Base-by-base conservation (phyloP, 2,329 filamentous ascomycete species). In the Byssochlamys sp. region DNA sequence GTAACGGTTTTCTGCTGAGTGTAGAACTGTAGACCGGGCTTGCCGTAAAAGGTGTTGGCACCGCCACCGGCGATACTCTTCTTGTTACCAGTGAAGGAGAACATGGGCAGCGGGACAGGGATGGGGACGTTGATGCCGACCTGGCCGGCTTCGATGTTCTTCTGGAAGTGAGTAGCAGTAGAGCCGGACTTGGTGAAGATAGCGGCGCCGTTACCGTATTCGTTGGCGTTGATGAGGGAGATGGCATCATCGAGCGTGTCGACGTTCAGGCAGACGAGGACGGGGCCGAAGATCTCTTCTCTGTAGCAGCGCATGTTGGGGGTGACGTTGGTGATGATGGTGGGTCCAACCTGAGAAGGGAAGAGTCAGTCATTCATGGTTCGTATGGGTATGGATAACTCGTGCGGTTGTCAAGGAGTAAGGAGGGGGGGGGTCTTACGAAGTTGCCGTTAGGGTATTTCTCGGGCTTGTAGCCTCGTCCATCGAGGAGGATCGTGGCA, bases 1-100 rank as follows among this genome's bases (percentile, higher is more conserved):
- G 94, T 99, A 53, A 99, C 94, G 2, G 94, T 99, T 88, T 99
- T 97, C 70, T 89, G 83, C 78, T 97, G 94, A 2, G 94, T 99
- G 76, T 95, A 97, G 72, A 99, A 99, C 71, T 89, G 86, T 71
- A 99, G 76, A 26, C 92, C 94, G 0, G 91, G 90, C 75, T 89
- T 88, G 64, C 94, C 94, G 76, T 99, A 99, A 73, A 99, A 97
- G 14, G 91, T 95, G 77, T 84, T 95, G 39, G 89, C 88, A 60
- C 94, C 92, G 55, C 91, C 91, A 56, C 92, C 94, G 0, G 94
- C 94, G 58, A 97, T 81, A 68, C 86, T 90, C 81, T 88, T 91
- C 86, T 99, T 92, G 79, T 86, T 86, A 19, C 84, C 84, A 1
- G 84, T 86, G 73, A 84, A 84, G 59, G 77, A 80, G 74, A 84